Evolutionary conservation across 192 early-diverging fungal genomes (phyloP).

Genomic region (Coemansia sp.): DNA sequence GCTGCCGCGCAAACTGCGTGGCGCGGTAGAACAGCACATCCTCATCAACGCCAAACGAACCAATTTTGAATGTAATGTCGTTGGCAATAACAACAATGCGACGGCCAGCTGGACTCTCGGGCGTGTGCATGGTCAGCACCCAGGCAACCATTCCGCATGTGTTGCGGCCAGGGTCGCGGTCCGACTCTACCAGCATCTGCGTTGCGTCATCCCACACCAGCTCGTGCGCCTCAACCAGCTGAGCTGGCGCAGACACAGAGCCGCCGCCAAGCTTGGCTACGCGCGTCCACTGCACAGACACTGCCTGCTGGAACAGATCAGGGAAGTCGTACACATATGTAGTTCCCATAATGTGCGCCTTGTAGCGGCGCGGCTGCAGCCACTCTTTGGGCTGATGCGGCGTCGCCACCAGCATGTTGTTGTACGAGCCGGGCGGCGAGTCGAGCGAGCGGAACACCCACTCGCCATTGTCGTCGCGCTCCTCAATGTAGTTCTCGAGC

Average conservation of each 20-base stretch:
- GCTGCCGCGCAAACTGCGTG: slow-evolving; percentile 79
- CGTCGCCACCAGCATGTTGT: slow-evolving; percentile 75
- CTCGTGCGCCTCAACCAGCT: slow-evolving; percentile 78
- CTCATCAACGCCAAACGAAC: slow-evolving; percentile 93
- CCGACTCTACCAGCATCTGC: slow-evolving; percentile 67
- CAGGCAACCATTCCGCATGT: slow-evolving; percentile 96
- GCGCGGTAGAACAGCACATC: slow-evolving; percentile 92
- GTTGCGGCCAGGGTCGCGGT: slow-evolving; percentile 85
- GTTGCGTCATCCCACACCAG: slow-evolving; percentile 82
- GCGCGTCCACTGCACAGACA: slow-evolving; percentile 78
- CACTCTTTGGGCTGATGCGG: slow-evolving; percentile 92
- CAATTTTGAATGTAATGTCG: slow-evolving; percentile 97
- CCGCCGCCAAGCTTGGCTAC: slow-evolving; percentile 26
- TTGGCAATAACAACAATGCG: slow-evolving; percentile 93
- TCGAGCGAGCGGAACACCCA: slow-evolving; percentile 86
- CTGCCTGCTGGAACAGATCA: slow-evolving; percentile 88
- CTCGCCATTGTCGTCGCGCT: slow-evolving; percentile 76
- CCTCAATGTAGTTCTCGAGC: slow-evolving; percentile 91
- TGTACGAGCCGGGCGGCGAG: slow-evolving; percentile 73
- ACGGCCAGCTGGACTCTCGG: slow-evolving; percentile 89
- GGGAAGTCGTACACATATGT: slow-evolving; percentile 99
- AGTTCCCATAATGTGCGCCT: slow-evolving; percentile 96
- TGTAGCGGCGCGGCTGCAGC: slow-evolving; percentile 95
- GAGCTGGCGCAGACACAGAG: slow-evolving; percentile 56
- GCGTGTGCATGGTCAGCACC: slow-evolving; percentile 84